phyloP scores from a whole-genome alignment of 1,139 yeast species.

The Sugiyamaella xylanicola region DNA sequence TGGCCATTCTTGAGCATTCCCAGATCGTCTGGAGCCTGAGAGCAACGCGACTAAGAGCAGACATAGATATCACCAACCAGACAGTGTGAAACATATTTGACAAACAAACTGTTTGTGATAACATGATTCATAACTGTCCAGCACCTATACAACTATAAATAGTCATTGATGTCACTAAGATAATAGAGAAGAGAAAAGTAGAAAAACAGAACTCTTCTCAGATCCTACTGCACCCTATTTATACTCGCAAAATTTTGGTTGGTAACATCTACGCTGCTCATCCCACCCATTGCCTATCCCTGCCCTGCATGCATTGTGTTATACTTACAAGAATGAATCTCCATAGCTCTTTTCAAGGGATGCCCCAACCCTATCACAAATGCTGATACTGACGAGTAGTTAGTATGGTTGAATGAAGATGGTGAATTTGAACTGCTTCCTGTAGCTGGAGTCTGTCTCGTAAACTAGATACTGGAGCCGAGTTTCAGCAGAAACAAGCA shows the following conservation, averaged over 20 bases:
- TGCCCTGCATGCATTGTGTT: not conserved
- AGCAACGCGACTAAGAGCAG: not conserved
- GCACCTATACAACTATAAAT: not conserved
- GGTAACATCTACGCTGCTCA: constrained; percentile 5
- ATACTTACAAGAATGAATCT: constrained; percentile 37
- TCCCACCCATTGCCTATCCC: no score
- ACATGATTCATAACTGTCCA: not conserved
- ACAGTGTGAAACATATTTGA: not conserved
- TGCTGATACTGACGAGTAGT: constrained; percentile 35
- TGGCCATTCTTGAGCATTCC: not conserved
- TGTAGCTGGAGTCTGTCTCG: no score
- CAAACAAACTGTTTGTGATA: no score
- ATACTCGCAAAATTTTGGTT: constrained; percentile 10
- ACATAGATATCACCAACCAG: not conserved
- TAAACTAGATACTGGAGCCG: no score
- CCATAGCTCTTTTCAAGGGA: constrained; percentile 37
- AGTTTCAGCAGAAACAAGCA: not conserved
- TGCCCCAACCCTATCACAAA: constrained; percentile 37
- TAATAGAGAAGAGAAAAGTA: constrained; percentile 3
- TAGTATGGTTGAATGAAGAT: no score
- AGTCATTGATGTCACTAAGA: no score
- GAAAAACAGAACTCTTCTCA: not conserved
- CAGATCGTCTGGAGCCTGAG: not conserved
- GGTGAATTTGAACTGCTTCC: no score
- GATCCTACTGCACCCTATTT: not conserved